phyloP scores from a whole-genome alignment of 139 green algal genomes.

The Deuterostichococcus epilithicus region DNA sequence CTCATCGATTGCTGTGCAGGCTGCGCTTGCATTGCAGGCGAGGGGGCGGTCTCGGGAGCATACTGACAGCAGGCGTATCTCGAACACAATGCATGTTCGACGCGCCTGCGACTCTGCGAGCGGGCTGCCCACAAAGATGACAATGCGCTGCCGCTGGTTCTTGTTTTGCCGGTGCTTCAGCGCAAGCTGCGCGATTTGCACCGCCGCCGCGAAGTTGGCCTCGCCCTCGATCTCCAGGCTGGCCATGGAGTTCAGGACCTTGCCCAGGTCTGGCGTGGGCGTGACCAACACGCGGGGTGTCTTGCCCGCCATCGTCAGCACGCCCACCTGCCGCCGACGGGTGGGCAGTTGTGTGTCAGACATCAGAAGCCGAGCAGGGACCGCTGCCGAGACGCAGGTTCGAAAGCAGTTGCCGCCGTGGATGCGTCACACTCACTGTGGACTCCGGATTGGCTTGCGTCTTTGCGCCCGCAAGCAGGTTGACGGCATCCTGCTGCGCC shows the following conservation, averaged over 20 bases:
- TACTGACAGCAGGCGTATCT: background rate
- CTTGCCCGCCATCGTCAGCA: constrained; percentile 96
- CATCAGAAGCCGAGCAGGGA: background rate
- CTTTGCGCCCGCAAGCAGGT: constrained; percentile 95
- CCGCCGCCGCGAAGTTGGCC: constrained; percentile 71
- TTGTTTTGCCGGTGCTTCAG: constrained; percentile 99
- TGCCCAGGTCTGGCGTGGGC: constrained; percentile 93
- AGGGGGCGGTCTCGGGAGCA: background rate
- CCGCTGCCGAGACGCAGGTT: too few relatives aligned
- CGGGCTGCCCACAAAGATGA: constrained; percentile 94
- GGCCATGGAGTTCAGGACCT: constrained; percentile 78
- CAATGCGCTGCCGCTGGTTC: constrained; percentile 96
- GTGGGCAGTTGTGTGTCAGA: too few relatives aligned
- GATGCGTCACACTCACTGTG: constrained; percentile 41
- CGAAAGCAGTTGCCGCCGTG: background rate
- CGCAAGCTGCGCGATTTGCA: constrained; percentile 97
- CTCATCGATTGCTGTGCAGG: background rate
- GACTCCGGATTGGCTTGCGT: constrained; percentile 96
- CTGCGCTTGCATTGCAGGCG: background rate
- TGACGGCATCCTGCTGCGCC: constrained; percentile 95
- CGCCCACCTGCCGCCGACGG: constrained; percentile 73
- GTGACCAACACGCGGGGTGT: constrained; percentile 91
- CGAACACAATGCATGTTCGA: background rate
- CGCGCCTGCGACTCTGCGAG: constrained; percentile 78
- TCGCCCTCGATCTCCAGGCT: constrained; percentile 82